Evolutionary conservation across 176 grass and related monocot species (phyloP), one percentile per base, ranked within the genome.

Genomic region (Hordeum vulgare): DNA sequence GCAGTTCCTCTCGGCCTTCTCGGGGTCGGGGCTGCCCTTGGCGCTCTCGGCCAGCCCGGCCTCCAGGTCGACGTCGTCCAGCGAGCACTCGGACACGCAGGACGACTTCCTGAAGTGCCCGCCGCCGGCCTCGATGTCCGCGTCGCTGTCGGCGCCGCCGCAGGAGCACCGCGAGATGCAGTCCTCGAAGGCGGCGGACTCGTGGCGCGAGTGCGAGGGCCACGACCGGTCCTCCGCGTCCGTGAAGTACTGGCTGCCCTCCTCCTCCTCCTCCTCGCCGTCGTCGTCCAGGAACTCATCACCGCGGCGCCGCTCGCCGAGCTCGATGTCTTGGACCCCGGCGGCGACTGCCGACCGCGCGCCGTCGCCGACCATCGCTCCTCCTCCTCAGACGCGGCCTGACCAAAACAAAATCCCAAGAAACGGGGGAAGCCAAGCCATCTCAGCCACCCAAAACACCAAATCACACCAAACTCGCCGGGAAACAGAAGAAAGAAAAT

Each of bases 141-240:
- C 60, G 23, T 75, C 74, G 15, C 34, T 68, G 37, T 60, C 71
- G 65, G 84, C 31, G 58, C 42, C 71, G 61, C 31, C 61, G 74
- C 79, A 78, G 74, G 88, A 90, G 88, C 73, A 85, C 2, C 79
- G 81, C 14, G 83, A 84, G 80, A 88, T 86, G 71, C 82, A 88
- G 84, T 85, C 85, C 71, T 83, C 73, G 70, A 76, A 92, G 35
- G 80, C 82, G 80, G 79, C 25, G 33, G 89, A 87, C 64, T 80
- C 78, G 44, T 92, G 86, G 66, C 89, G 83, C 47, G 94, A 92
- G 83, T 90, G 83, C 18, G 86, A 79, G 35, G 79, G 86, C 88
- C 88, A 94, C 7, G 92, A 79, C 68, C 83, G 88, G 86, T 97
- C 94, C 84, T 97, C 94, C 12, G 92, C 86, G 45, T 97, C 94